Base-by-base conservation (phyloP, 176 grass and related monocot genomes). In the Zoysia pacifica region DNA sequence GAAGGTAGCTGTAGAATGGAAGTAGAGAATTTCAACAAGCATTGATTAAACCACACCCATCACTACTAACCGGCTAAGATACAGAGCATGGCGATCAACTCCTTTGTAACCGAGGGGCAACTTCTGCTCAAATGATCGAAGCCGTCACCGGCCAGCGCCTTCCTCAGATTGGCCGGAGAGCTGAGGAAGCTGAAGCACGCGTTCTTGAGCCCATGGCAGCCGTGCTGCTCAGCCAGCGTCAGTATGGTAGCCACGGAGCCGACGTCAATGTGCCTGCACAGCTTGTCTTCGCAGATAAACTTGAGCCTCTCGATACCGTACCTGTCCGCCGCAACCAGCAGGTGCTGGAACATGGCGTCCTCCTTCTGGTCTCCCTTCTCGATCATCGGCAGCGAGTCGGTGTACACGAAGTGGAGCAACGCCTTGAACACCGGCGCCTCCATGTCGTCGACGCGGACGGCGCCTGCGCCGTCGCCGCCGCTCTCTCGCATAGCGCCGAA, bases 271-370 rank as follows among this genome's bases (percentile, higher is more conserved):
- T 51, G 52, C 2, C 56, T 64, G 40, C 83, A 83, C 44, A 90
- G 20, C 64, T 75, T 63, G 13, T 42, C 83, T 41, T 83, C 37
- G 65, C 88, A 90, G 13, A 90, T 79, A n/a, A 79, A 40, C 35
- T 87, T 90, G 15, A 90, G 62, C 62, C 84, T 83, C n/a, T 83
- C 69, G 40, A 90, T 42, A 13, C 64, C 58, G 11, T 90, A 90
- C 40, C 88, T 69, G 72, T 90, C 88, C 11, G 88, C 83, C 2
- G 84, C 79, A 0, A 85, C 83, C 51, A 90, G 79, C 70, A 87
- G 42, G n/a, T 87, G 67, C 20, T 83, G 79, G 48, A 48, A 58
- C 83, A 86, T 79, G 62, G 61, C 55, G 37, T 36, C 64, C 44
- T 42, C 52, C 9, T 79, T 72, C 19, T 62, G 41, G n/a, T 53